Percentiles rank a stretch among this genome's conserved stretches.
Evolutionary conservation across 1,139 yeast genomes (phyloP).

Genomic region (Candida tropicalis): DNA sequence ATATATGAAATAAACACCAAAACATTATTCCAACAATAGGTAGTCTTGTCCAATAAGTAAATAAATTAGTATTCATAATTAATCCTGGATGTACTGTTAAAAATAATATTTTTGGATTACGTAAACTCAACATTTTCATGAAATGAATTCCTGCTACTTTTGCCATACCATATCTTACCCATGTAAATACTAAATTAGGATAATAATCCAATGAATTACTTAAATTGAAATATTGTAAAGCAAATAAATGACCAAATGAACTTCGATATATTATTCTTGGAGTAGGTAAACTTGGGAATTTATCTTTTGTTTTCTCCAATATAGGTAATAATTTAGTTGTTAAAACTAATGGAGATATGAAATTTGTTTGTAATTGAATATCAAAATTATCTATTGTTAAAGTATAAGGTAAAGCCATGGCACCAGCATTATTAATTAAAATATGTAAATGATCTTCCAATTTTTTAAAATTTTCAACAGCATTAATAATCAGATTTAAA

Average conservation of each 20-base stretch:
- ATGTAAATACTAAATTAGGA: constrained; percentile 72
- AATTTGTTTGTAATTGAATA: constrained; percentile 79
- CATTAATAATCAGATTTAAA: constrained; percentile 57
- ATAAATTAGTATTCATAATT: constrained; percentile 75
- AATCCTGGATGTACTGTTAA: constrained; percentile 84
- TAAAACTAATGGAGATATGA: constrained; percentile 71
- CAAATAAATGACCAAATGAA: constrained; percentile 69
- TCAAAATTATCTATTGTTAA: constrained; percentile 74
- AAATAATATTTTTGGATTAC: constrained; percentile 67
- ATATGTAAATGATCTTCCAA: constrained; percentile 60
- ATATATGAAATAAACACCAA: constrained; percentile 68
- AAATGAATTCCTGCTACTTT: constrained; percentile 82
- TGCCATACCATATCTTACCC: constrained; percentile 80
- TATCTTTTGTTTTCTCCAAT: constrained; percentile 41
- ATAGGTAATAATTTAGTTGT: constrained; percentile 63
- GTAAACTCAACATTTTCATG: constrained; percentile 62
- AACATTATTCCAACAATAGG: constrained; percentile 74
- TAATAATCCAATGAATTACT: constrained; percentile 54
- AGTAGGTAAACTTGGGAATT: constrained; percentile 26
- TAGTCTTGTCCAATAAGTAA: constrained; percentile 74
- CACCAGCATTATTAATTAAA: constrained; percentile 79
- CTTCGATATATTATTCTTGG: constrained; percentile 70
- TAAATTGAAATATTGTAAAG: constrained; percentile 52
- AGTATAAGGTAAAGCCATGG: constrained; percentile 72
- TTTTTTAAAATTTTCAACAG: constrained; percentile 51